Conservation (phyloP, 1,139 yeast species). For the Williopsis jadinii region DNA sequence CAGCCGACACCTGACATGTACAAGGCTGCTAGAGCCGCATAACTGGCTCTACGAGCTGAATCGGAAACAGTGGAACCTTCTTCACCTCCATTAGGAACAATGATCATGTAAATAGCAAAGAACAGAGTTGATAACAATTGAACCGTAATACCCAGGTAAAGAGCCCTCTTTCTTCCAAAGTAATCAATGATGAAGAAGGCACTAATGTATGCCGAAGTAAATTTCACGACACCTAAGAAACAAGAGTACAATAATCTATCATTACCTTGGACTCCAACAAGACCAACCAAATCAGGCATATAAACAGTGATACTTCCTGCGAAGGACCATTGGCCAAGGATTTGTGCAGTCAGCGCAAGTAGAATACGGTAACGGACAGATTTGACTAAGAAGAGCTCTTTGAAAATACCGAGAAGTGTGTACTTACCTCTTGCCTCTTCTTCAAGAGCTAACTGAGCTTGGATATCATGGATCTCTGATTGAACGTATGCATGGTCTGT, state of each 20-base stretch:
- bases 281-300: constrained; percentile 44
- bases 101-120: constrained; percentile 39
- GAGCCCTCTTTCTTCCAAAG: constrained; percentile 40
- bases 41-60: constrained; percentile 33
- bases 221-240: constrained; percentile 44
- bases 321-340: constrained; percentile 59
- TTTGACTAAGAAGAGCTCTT: constrained; percentile 31
- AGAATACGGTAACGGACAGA: constrained; percentile 45
- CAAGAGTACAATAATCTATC: constrained; percentile 49
- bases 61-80: constrained; percentile 26
- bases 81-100: constrained; percentile 40
- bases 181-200: constrained; percentile 40
- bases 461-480: constrained; percentile 48
- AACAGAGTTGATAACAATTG: constrained; percentile 27
- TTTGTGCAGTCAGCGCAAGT: constrained; percentile 38
- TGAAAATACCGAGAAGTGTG: constrained; percentile 25
- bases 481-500: constrained; percentile 43
- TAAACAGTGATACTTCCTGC: constrained; percentile 52
- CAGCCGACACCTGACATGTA: constrained; percentile 52
- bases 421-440: constrained; percentile 29
- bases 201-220: constrained; percentile 36
- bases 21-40: constrained; percentile 47
- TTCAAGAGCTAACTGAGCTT: constrained; percentile 39
- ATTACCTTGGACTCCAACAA: constrained; percentile 36
- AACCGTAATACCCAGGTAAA: constrained; percentile 33